Evolutionary conservation across 371 early-diverging fungal species (phyloP).

Genomic region (Mortierella sp.): DNA sequence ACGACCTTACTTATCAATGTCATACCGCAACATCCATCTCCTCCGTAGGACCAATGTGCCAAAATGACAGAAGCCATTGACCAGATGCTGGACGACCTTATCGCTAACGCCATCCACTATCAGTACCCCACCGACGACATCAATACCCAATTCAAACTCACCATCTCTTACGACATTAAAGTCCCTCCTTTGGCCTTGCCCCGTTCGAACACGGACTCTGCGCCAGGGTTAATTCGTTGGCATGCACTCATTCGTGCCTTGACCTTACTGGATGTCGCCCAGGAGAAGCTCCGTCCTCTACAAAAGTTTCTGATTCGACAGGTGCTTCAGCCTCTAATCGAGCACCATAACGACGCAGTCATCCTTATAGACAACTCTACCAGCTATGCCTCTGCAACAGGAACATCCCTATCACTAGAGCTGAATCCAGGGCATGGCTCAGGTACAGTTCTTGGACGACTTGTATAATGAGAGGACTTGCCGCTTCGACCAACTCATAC

Average conservation of each 20-base stretch:
- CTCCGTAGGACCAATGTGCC: conserved; percentile 42
- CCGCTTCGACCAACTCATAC: background rate
- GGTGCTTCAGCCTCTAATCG: conserved; percentile 44
- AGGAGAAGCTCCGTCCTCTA: conserved; percentile 40
- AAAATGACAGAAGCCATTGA: conserved; percentile 48
- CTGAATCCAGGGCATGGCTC: background rate
- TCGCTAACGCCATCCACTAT: conserved; percentile 25
- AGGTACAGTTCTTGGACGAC: conserved; percentile 1
- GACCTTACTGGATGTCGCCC: conserved; percentile 30
- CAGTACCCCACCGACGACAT: background rate
- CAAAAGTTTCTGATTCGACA: conserved; percentile 34
- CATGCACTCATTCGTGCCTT: conserved; percentile 46
- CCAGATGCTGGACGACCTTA: conserved; percentile 54
- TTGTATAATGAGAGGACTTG: background rate
- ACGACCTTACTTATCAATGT: too few relatives aligned
- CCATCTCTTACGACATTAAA: conserved; percentile 31
- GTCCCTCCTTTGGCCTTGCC: conserved; percentile 38
- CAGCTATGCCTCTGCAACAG: conserved; percentile 21
- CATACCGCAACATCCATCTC: background rate
- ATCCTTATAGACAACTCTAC: conserved; percentile 4
- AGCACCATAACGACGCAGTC: conserved; percentile 11
- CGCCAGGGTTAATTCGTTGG: conserved; percentile 43
- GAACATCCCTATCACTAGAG: conserved; percentile 22
- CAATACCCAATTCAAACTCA: conserved; percentile 13
- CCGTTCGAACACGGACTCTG: conserved; percentile 21